Evolutionary conservation across 2,329 filamentous ascomycete genomes (phyloP).

Genomic region (Fusarium decemcellulare): DNA sequence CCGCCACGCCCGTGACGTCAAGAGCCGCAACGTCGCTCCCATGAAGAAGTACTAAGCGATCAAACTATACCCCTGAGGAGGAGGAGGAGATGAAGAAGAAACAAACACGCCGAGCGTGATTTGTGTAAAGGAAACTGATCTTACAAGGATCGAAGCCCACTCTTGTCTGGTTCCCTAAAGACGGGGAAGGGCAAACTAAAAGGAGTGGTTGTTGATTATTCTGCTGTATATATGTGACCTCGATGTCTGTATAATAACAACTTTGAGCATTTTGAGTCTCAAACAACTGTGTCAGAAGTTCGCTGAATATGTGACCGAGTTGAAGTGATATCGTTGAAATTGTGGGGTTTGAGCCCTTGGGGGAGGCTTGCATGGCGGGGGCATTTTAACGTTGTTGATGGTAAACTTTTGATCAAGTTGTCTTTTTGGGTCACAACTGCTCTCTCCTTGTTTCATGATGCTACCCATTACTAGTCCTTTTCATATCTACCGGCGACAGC

Average conservation of each 20-base stretch:
- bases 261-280: conserved; percentile 8
- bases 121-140: conserved; percentile 21
- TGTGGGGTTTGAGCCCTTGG: too few relatives aligned
- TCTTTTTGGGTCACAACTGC: too few relatives aligned
- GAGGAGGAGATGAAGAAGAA: neutral
- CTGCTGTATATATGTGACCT: conserved; percentile 49
- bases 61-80: neutral
- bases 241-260: conserved; percentile 38
- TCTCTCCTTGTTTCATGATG: too few relatives aligned
- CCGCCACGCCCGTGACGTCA: conserved; percentile 44
- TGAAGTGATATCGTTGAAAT: too few relatives aligned
- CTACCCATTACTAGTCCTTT: too few relatives aligned
- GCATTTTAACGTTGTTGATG: too few relatives aligned
- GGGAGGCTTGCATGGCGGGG: too few relatives aligned
- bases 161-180: conserved; percentile 1
- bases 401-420: too few relatives aligned
- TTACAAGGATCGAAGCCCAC: conserved; percentile 32
- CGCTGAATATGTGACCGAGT: too few relatives aligned
- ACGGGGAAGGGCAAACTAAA: conserved; percentile 3
- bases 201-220: conserved; percentile 43
- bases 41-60: conserved; percentile 8
- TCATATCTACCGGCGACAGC: too few relatives aligned
- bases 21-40: conserved; percentile 37
- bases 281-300: neutral
- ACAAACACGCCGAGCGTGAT: conserved; percentile 36